Base-by-base conservation (phyloP, 2,329 filamentous ascomycete species). In the Penicillium sp. region DNA sequence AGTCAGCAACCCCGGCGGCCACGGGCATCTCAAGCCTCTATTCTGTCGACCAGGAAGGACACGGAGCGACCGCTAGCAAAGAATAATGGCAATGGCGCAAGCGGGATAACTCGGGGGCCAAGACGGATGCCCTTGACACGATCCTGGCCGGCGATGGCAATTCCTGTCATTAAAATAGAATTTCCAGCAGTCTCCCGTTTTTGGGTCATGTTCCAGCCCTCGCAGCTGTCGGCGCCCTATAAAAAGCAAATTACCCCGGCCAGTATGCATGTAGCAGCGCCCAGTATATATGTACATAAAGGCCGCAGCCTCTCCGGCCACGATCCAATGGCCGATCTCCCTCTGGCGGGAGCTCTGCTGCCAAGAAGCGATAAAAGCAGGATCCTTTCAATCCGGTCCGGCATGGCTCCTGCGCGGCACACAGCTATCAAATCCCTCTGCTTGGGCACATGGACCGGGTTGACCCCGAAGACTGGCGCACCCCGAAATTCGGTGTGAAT, bases 351-450 rank as follows among this genome's bases (percentile, higher is more conserved):
- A 26, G 39, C 33, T 4, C 26, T 31, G n/a, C 20, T 10, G 33
- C 39, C 39, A 41, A 41, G 39, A 16, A 25, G 20, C 25, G 33
- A 41, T 41, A 32, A 41, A 41, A 28, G 5, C 33, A 32, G 33
- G 27, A 21, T 41, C 31, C 23, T 36, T 35, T 18, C 10, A 18
- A 34, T 32, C 28, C 19, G 31, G 26, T 4, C 39, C 39, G 28
- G 6, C 18, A 25, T 27, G 28, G 39, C 21, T 32, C 21, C 17
- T 41, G 33, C 33, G 28, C 20, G 33, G 19, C 21, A 6, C 21
- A 13, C 14, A 21, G 25, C 32, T 41, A 40, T 40, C 38, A 41
- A 27, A 27, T 26, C 18, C 32, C 18, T 13, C 19, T 6, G 14
- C 15, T 25, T 16, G 20, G 7, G 27, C 32, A 41, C 31, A 40